Base-by-base conservation (phyloP, 352 stramenopile genomes). In the Globisporangium megalacanthum region DNA sequence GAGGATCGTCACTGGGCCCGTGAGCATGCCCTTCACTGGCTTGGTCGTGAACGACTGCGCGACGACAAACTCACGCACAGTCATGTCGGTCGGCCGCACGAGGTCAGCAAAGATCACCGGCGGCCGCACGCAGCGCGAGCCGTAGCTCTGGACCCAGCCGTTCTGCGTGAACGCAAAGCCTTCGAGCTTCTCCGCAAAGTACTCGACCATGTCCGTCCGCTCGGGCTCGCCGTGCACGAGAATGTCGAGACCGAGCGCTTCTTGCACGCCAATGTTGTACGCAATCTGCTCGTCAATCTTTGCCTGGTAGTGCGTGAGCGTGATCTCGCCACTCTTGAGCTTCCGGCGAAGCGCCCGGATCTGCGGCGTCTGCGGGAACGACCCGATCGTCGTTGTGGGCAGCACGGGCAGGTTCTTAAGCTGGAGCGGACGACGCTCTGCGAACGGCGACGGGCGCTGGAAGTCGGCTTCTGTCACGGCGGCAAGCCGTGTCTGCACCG, bases 201-300 rank as follows among this genome's bases (percentile, higher is more conserved):
- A 98, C 77, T 98, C 89, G 2, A 98, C 92, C 92, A 98, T 98
- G 73, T 97, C 92, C 4, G 88, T 97, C 63, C 90, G 87, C 69
- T 98, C 92, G 4, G 89, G 75, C 62, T 98, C 92, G 54, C 92
- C 92, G 66, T 98, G 92, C 35, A 98, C 92, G 2, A 98, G 65
- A 61, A 98, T 96, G 72, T 98, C 92, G 4, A 98, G 69, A 35
- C 89, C 92, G 6, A 97, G 63, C 4, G 79, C 86, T 70, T 97
- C 90, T 71, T 98, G 90, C 47, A 96, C 73, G 62, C 83, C 86
- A 48, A 98, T 96, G 66, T 88, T 88, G 70, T 87, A 95, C 8
- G 84, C 85, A 55, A 97, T 98, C 67, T 98, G 84, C 67, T 93
- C 74, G 70, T 96, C 88, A 37, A 97, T 97, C 58, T 87, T 78